These are phyloP conservation scores for Termitomyces sp. DNA, from an alignment of 768 basidiomycete genomes.

Conservation along the genomic window DNA sequence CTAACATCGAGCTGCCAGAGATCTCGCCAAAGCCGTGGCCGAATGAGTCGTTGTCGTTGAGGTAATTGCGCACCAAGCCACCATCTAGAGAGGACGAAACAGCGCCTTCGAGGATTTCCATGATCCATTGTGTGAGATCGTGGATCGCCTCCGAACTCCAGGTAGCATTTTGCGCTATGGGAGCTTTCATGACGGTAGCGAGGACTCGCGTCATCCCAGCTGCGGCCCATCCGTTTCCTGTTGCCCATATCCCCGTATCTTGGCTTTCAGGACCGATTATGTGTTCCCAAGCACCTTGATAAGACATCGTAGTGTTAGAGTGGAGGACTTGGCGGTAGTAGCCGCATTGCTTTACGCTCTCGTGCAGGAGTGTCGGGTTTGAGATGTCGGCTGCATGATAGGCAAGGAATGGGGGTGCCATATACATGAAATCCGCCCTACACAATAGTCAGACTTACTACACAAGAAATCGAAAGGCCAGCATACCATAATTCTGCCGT, in stretches of 20 bases:
- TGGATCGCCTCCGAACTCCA: too few relatives aligned
- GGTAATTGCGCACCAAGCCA: constrained; percentile 42
- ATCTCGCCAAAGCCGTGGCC: constrained; percentile 43
- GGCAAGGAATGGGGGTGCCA: constrained; percentile 51
- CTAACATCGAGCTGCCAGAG: constrained; percentile 40
- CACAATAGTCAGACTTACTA: background rate
- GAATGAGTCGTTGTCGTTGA: constrained; percentile 26
- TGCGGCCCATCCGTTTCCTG: constrained; percentile 73
- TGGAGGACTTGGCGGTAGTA: constrained; percentile 37
- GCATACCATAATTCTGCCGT: constrained; percentile 43
- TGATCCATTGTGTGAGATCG: constrained; percentile 26
- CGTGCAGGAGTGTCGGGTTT: constrained; percentile 34
- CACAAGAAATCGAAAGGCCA: background rate
- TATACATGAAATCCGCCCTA: constrained; percentile 52
- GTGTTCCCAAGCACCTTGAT: constrained; percentile 38
- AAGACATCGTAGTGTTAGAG: constrained; percentile 25
- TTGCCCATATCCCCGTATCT: constrained; percentile 46
- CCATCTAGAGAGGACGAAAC: constrained; percentile 29
- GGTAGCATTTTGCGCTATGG: constrained; percentile 20
- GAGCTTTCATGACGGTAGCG: constrained; percentile 42
- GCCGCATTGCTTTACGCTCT: constrained; percentile 37
- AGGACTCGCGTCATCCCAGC: constrained; percentile 64
- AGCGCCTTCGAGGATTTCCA: constrained; percentile 46
- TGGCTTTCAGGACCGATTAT: constrained; percentile 39
- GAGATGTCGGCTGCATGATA: constrained; percentile 41